These are phyloP conservation scores for Cupressus sempervirens DNA, from an alignment of 75 land plant genomes.

Conservation along the genomic window DNA sequence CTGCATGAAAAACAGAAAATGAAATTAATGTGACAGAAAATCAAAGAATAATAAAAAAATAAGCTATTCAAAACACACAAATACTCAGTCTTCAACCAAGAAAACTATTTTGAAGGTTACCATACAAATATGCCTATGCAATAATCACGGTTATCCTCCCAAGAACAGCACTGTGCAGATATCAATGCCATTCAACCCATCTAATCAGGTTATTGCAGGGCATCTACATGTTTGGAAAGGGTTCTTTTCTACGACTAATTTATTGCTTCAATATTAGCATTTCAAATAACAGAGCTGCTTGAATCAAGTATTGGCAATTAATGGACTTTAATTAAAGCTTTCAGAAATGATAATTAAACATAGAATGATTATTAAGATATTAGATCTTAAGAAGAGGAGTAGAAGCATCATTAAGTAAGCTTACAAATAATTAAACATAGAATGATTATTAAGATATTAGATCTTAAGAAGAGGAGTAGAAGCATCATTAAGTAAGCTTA, in stretches of 20 bases:
- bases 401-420: too few relatives aligned
- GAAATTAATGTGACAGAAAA: background rate
- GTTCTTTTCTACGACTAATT: background rate
- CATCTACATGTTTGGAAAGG: background rate
- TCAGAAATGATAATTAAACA: background rate
- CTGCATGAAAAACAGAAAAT: constrained; percentile 25
- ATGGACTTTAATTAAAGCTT: background rate
- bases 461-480: too few relatives aligned
- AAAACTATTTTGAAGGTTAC: background rate
- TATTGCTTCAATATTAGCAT: background rate
- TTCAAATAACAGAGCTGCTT: background rate
- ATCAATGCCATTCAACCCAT: background rate
- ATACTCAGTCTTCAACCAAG: background rate
- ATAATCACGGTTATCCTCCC: background rate
- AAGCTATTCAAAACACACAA: background rate
- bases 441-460: too few relatives aligned
- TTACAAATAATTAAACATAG: too few relatives aligned
- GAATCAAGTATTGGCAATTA: background rate
- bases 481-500: too few relatives aligned
- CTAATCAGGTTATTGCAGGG: background rate
- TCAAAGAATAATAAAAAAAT: background rate
- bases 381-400: too few relatives aligned
- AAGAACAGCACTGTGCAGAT: background rate
- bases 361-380: too few relatives aligned
- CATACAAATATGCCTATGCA: background rate